phyloP scores from a whole-genome alignment of 345 rosid species.

The Clarkia xantiana region DNA sequence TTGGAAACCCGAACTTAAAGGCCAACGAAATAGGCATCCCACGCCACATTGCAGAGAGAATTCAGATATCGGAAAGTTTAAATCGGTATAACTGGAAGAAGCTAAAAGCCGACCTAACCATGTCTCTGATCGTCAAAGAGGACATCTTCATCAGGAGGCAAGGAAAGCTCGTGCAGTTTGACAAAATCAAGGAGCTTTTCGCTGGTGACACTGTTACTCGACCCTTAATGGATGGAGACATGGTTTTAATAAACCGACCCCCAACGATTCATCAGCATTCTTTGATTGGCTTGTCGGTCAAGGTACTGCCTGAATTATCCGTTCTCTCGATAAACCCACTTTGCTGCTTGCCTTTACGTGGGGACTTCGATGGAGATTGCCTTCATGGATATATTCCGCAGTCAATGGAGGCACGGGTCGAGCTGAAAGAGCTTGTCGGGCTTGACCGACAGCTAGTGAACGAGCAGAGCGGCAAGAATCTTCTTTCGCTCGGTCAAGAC shows the following conservation, averaged over 20 bases:
- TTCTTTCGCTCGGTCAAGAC: constrained; percentile 71
- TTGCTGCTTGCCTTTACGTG: constrained; percentile 75
- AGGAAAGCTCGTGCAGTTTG: constrained; percentile 33
- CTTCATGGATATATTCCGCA: constrained; percentile 92
- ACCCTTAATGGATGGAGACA: constrained; percentile 63
- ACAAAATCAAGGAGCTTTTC: constrained; percentile 32
- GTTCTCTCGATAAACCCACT: constrained; percentile 80
- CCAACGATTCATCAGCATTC: constrained; percentile 95
- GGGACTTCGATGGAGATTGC: constrained; percentile 97
- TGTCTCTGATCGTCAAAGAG: constrained; percentile 46
- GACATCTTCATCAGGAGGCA: constrained; percentile 46
- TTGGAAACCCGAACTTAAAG: constrained; percentile 65
- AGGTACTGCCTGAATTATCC: constrained; percentile 48
- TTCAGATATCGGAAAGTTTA: constrained; percentile 61
- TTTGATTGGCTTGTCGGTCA: constrained; percentile 60
- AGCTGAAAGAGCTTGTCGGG: constrained; percentile 73
- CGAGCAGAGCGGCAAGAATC: constrained; percentile 61
- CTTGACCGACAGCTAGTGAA: constrained; percentile 64
- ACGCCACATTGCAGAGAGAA: constrained; percentile 50
- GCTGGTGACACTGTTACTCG: constrained; percentile 51
- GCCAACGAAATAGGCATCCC: constrained; percentile 83
- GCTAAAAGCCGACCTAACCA: constrained; percentile 29
- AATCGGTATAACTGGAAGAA: constrained; percentile 56
- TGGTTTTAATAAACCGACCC: constrained; percentile 69
- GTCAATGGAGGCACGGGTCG: constrained; percentile 52